Percentiles rank a stretch among this genome's conserved stretches.
Conservation (phyloP, 2,329 filamentous ascomycete species). For the Penicillium sp. region DNA sequence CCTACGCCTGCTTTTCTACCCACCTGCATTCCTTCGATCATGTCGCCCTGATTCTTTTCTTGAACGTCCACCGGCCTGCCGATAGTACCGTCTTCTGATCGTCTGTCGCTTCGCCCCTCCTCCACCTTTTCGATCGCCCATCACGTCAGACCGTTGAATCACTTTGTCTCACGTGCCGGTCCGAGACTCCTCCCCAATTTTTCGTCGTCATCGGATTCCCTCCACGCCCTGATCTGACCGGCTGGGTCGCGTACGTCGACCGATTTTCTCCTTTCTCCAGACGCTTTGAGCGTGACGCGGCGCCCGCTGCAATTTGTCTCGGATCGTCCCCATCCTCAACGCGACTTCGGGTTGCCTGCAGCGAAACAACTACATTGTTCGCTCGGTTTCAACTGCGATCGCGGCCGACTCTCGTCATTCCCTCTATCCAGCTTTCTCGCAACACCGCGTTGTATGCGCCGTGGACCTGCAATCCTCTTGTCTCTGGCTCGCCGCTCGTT, state of each 20-base stretch:
- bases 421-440: conserved; percentile 8
- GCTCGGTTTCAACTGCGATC: conserved; percentile 14
- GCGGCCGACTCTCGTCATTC: conserved; percentile 15
- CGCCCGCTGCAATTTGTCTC: conserved; percentile 13
- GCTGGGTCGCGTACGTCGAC: neutral
- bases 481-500: conserved; percentile 11
- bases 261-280: neutral
- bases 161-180: neutral
- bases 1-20: neutral
- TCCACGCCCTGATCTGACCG: neutral
- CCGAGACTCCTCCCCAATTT: neutral
- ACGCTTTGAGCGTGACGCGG: neutral
- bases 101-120: neutral
- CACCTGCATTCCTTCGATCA: neutral
- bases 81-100: conserved; percentile 1
- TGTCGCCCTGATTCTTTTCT: conserved; percentile 2
- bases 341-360: conserved; percentile 23
- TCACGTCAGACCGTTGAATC: neutral
- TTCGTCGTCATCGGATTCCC: neutral
- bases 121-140: conserved; percentile 8
- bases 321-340: conserved; percentile 17
- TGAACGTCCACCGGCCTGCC: neutral
- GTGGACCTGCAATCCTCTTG: neutral
- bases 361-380: conserved; percentile 31
- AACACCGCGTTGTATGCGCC: neutral